Evolutionary conservation across 2,329 filamentous ascomycete species (phyloP).

Genomic region (Metarhizium sp.): DNA sequence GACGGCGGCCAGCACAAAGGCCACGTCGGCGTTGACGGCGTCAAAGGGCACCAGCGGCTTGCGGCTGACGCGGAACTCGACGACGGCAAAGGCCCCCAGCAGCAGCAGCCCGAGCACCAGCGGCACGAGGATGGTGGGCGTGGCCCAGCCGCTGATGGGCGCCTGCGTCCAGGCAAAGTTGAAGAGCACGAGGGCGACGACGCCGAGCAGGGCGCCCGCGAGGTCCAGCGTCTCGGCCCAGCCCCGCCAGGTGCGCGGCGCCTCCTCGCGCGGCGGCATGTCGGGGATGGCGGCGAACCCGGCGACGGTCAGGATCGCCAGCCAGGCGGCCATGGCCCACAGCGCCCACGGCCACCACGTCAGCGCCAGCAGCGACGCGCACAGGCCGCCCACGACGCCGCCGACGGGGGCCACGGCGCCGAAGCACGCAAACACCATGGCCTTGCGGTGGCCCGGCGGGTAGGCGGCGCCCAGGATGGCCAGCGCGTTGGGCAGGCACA

Average conservation of each 20-base stretch:
- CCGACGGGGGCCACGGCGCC: slow-evolving; percentile 37
- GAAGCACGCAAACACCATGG: slow-evolving; percentile 48
- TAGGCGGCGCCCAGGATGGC: slow-evolving; percentile 52
- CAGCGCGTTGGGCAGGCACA: slow-evolving; percentile 54
- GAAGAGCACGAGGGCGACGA: slow-evolving; percentile 48
- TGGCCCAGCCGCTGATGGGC: slow-evolving; percentile 47
- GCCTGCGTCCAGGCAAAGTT: slow-evolving; percentile 63
- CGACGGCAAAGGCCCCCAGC: slow-evolving; percentile 43
- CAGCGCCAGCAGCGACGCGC: slow-evolving; percentile 30
- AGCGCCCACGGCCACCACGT: slow-evolving; percentile 40
- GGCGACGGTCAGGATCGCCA: slow-evolving; percentile 21
- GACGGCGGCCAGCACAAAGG: slow-evolving; percentile 48
- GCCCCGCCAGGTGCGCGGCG: slow-evolving; percentile 8
- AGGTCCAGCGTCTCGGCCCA: slow-evolving; percentile 27
- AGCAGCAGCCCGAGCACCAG: slow-evolving; percentile 49
- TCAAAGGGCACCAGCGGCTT: slow-evolving; percentile 49
- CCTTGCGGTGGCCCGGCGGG: slow-evolving; percentile 45
- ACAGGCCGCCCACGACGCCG: slow-evolving; percentile 30
- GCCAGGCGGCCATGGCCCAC: slow-evolving; percentile 30
- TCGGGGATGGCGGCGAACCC: slow-evolving; percentile 26
- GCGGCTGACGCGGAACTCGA: slow-evolving; percentile 38
- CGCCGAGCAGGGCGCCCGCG: slow-evolving; percentile 32
- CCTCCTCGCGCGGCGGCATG: slow-evolving; percentile 9
- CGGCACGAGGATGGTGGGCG: slow-evolving; percentile 44
- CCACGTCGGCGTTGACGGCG: slow-evolving; percentile 32